These are phyloP conservation scores for Leavenworthia alabamica DNA, from an alignment of 345 rosid genomes.

Conservation along the genomic window DNA sequence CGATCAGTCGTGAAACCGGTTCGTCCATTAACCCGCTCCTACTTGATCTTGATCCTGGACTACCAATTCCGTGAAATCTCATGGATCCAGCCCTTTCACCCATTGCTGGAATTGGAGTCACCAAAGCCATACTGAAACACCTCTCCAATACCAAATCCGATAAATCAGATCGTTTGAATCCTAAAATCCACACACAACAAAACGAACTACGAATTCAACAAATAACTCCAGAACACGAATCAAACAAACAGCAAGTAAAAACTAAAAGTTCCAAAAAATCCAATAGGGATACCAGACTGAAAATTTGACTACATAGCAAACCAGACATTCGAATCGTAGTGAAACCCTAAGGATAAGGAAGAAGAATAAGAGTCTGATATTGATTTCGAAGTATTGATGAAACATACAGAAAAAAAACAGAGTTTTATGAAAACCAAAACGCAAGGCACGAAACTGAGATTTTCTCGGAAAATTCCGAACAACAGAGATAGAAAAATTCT, in stretches of 20 bases:
- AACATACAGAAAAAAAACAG: neutral
- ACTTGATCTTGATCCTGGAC: conserved; percentile 33
- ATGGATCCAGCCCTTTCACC: conserved; percentile 30
- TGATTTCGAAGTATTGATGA: conserved; percentile 15
- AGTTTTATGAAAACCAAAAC: neutral
- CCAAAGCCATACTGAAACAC: conserved; percentile 41
- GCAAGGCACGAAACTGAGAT: neutral
- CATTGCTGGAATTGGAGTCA: conserved; percentile 37
- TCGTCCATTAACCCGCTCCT: conserved; percentile 32
- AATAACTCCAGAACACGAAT: conserved; percentile 3
- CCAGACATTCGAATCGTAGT: conserved; percentile 1
- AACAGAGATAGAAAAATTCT: neutral
- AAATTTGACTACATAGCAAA: neutral
- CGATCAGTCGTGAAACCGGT: conserved; percentile 40
- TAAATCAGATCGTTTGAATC: conserved; percentile 2
- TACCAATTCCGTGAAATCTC: conserved; percentile 27
- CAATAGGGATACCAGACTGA: conserved; percentile 5
- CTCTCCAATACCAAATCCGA: conserved; percentile 6
- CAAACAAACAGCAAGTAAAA: neutral
- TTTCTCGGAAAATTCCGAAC: neutral
- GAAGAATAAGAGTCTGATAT: conserved; percentile 3
- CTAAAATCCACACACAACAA: conserved; percentile 9
- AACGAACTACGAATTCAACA: neutral
- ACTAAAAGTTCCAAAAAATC: neutral
- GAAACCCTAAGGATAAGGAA: conserved; percentile 8